Conservation (phyloP, 176 grass and related monocot species). For the Hordeum vulgare region MorexV3_pseudomolecules_assembly NC_058523.1:405249495-405249994, state of each 20-base stretch:
- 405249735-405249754: not conserved
- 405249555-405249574: no score
- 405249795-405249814: not conserved
- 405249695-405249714: not conserved
- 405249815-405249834: not conserved
- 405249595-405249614: no score
- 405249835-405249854: not conserved
- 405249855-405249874: conserved; percentile 75
- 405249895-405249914: conserved; percentile 35
- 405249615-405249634: no score
- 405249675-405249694: not conserved
- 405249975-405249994: not conserved
- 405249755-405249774: not conserved
- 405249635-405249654: not conserved
- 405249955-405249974: conserved; percentile 43
- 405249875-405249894: conserved; percentile 79
- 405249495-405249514: not conserved
- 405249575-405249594: no score
- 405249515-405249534: not conserved
- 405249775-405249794: not conserved
- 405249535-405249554: no score
- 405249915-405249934: conserved; percentile 20
- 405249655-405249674: not conserved
- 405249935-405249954: conserved; percentile 25
- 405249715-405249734: not conserved